Evolutionary conservation across 192 early-diverging fungal genomes (phyloP).

Genomic region (Podochytrium sp.): DNA sequence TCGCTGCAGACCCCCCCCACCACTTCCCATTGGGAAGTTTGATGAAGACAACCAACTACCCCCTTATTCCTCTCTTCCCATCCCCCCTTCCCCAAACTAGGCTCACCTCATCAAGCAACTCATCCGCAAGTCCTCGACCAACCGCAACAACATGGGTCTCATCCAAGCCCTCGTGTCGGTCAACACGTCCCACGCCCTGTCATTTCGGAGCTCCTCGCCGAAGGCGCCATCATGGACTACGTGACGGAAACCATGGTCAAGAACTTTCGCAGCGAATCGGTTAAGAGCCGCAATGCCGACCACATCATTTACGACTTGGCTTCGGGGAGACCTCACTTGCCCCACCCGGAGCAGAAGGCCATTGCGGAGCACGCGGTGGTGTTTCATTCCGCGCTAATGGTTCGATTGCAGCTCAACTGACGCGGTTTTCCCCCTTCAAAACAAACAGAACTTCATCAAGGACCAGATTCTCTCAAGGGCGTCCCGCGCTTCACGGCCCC

Average conservation of each 20-base stretch:
- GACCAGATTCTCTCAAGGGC: not conserved
- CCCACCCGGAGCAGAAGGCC: not conserved
- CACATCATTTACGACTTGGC: constrained; percentile 4
- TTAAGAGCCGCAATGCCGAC: constrained; percentile 1
- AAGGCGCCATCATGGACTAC: constrained; percentile 5
- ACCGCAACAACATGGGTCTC: not conserved
- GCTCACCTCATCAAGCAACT: constrained; percentile 13
- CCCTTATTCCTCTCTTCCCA: not conserved
- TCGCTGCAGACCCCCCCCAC: no score
- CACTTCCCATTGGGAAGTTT: no score
- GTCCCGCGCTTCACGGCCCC: not conserved
- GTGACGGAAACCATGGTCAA: not conserved
- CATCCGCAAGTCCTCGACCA: not conserved
- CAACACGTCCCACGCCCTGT: not conserved
- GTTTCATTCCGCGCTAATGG: no score
- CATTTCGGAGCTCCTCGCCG: not conserved
- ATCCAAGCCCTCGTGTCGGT: constrained; percentile 2
- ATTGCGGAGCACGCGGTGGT: no score
- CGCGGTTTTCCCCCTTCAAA: no score
- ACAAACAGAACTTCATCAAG: constrained; percentile 8
- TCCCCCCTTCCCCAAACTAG: not conserved
- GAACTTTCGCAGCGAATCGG: not conserved
- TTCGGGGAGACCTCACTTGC: not conserved
- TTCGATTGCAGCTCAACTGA: no score
- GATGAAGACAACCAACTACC: no score